Evolutionary conservation across 2,329 filamentous ascomycete species (phyloP), one percentile per base, ranked within the genome.

Genomic region (Acephala macrosclerotiorum): DNA sequence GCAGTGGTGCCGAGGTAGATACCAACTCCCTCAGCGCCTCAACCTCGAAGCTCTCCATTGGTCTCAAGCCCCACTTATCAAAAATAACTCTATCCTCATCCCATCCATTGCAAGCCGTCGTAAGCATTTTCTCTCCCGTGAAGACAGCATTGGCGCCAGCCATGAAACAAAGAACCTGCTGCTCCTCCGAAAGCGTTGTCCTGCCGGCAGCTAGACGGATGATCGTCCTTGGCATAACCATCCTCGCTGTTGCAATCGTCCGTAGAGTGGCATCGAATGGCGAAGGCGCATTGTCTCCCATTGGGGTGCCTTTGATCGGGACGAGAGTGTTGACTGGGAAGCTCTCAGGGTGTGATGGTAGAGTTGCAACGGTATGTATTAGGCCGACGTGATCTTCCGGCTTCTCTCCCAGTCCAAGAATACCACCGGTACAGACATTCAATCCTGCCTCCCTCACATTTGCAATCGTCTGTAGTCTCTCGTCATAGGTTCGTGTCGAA

Each of bases 41-140:
- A 9, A 73, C 71, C 56, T 76, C 72, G 57, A 77, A 77, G 61
- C 75, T 76, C 60, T 82, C 79, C 93, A 97, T 97, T 0, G 93
- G 91, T 74, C 87, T 84, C 65, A 96, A 80, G 0, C 94, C 94
- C 91, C 93, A 97, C 60, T 88, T 85, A 1, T 89, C 86, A 80
- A 97, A 96, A 88, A 97, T 92, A 49, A 82, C 88, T 68, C 87
- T 89, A 75, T 97, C 94, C 79, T 96, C 92, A 68, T 96, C 93
- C 92, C 92, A 97, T 35, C 93, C 92, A 72, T 93, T 94, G 77
- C 93, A 96, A 64, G 94, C 92, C 0, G 94, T 97, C 4, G 94
- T 97, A 79, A 97, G 78, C 94, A 97, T 97, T 84, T 95, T 97
- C 82, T 97, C 94, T 9, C 94, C 94, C 0, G 94, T 97, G 76